Evolutionary conservation across 139 green algal species (phyloP).

Genomic region (Picochlorum sp.): DNA sequence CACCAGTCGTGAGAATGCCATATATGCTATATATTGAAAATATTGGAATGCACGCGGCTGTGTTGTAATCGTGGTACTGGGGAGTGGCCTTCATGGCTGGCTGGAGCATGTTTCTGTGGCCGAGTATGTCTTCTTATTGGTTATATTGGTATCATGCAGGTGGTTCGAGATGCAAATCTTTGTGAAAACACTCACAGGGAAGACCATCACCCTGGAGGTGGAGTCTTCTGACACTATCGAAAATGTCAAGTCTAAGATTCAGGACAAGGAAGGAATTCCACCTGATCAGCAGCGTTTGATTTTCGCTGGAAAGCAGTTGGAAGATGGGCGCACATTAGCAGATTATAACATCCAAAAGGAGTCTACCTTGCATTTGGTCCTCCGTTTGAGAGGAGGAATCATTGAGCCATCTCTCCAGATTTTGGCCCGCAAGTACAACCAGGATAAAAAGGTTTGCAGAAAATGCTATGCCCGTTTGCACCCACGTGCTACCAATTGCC

Average conservation of each 20-base stretch:
- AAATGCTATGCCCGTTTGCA: slow-evolving; percentile 99
- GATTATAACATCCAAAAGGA: slow-evolving; percentile 98
- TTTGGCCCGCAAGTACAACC: slow-evolving; percentile 98
- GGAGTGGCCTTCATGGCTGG: no score
- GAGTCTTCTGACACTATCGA: slow-evolving; percentile 32
- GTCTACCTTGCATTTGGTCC: slow-evolving; percentile 97
- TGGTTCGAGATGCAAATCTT: slow-evolving; percentile 61
- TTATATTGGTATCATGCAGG: not conserved
- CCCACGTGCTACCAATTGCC: slow-evolving; percentile 94
- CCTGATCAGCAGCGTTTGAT: slow-evolving; percentile 97
- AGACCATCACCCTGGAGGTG: slow-evolving; percentile 51
- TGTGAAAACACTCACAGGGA: slow-evolving; percentile 74
- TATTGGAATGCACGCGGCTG: no score
- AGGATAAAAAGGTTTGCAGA: slow-evolving; percentile 98
- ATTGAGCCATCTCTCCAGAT: slow-evolving; percentile 98
- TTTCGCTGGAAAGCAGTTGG: slow-evolving; percentile 97
- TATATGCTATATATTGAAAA: no score
- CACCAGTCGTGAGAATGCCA: no score
- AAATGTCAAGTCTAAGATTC: slow-evolving; percentile 82
- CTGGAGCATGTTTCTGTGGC: no score
- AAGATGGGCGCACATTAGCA: slow-evolving; percentile 91
- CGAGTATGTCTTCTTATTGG: not conserved
- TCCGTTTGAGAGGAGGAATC: slow-evolving; percentile 94
- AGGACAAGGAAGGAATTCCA: slow-evolving; percentile 88
- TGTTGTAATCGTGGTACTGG: no score